These are phyloP conservation scores for Neonectria faginata DNA, from an alignment of 2,329 filamentous ascomycete species.

Conservation along the genomic window DNA sequence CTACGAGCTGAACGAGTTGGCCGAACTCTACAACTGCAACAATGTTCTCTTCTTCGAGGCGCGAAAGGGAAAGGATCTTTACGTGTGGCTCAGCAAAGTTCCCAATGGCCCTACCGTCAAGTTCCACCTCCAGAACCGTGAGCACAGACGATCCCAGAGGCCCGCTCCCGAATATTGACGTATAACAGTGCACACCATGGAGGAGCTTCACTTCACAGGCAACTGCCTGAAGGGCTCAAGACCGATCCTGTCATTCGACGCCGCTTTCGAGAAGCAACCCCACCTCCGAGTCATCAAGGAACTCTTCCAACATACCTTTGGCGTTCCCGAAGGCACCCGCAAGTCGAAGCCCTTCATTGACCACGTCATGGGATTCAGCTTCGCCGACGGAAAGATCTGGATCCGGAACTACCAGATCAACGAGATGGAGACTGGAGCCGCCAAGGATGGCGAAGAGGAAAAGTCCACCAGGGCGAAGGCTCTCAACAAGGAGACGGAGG, in stretches of 20 bases:
- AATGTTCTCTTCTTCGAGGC: slow-evolving; percentile 96
- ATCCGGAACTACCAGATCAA: slow-evolving; percentile 93
- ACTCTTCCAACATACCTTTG: slow-evolving; percentile 89
- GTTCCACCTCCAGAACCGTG: slow-evolving; percentile 83
- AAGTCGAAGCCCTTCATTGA: slow-evolving; percentile 97
- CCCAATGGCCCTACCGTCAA: slow-evolving; percentile 75
- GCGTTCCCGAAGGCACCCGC: slow-evolving; percentile 86
- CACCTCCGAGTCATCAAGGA: slow-evolving; percentile 89
- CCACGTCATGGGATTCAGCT: slow-evolving; percentile 91
- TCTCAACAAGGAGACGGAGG: slow-evolving; percentile 71
- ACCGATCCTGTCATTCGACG: slow-evolving; percentile 92
- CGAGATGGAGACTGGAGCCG: slow-evolving; percentile 76
- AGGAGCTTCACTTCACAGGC: slow-evolving; percentile 94
- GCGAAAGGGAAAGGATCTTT: slow-evolving; percentile 92
- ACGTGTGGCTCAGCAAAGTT: slow-evolving; percentile 91
- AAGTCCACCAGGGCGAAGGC: slow-evolving; percentile 56
- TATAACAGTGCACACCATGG: slow-evolving; percentile 87
- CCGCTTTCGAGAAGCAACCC: slow-evolving; percentile 83
- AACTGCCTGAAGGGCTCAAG: slow-evolving; percentile 96
- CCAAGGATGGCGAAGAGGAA: slow-evolving; percentile 54
- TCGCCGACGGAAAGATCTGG: slow-evolving; percentile 96
- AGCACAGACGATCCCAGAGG: slow-evolving; percentile 35
- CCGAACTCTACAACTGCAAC: slow-evolving; percentile 89
- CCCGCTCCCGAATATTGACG: slow-evolving; percentile 38
- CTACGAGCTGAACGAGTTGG: slow-evolving; percentile 80